phyloP scores from a whole-genome alignment of 2,329 filamentous ascomycete species.

The Alternaria triticina region DNA sequence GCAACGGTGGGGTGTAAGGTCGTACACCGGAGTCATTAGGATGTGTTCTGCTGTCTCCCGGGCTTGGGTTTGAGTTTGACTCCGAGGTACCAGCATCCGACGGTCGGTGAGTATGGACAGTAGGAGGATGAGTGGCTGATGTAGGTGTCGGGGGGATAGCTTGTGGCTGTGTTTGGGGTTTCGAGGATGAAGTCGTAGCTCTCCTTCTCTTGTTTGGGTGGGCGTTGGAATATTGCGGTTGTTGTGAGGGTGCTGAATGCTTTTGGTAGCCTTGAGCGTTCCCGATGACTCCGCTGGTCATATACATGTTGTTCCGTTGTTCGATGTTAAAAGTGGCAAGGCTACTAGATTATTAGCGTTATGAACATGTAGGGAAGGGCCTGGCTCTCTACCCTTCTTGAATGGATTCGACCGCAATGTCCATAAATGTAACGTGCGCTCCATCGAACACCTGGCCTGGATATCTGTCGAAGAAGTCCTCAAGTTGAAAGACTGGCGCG shows the following conservation, averaged over 20 bases:
- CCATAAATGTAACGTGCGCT: slow-evolving; percentile 73
- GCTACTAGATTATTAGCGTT: slow-evolving; percentile 26
- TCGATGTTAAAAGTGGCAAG: slow-evolving; percentile 46
- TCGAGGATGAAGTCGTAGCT: slow-evolving; percentile 37
- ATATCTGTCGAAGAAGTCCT: slow-evolving; percentile 88
- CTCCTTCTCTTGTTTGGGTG: slow-evolving; percentile 46
- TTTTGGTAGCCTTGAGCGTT: slow-evolving; percentile 35
- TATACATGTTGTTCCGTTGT: slow-evolving; percentile 47
- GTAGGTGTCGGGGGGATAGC: slow-evolving; percentile 37
- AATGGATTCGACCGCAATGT: slow-evolving; percentile 67
- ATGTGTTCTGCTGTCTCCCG: slow-evolving; percentile 25
- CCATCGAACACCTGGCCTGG: slow-evolving; percentile 74
- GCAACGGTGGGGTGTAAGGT: slow-evolving; percentile 38
- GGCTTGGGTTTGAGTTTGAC: slow-evolving; percentile 32
- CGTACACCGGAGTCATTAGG: slow-evolving; percentile 29
- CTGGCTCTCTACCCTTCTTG: slow-evolving; percentile 58
- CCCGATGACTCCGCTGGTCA: slow-evolving; percentile 38
- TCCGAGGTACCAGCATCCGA: slow-evolving; percentile 33
- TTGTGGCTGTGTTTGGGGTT: slow-evolving; percentile 27
- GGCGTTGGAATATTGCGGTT: slow-evolving; percentile 36
- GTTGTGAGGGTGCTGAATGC: slow-evolving; percentile 29
- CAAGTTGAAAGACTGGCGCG: slow-evolving; percentile 80
- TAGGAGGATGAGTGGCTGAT: slow-evolving; percentile 36
- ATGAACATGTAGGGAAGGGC: background rate
- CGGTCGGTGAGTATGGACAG: slow-evolving; percentile 21